These are phyloP conservation scores for Camellia granthamiana DNA, from an alignment of 148 eudicot species.

Conservation along the genomic window DNA sequence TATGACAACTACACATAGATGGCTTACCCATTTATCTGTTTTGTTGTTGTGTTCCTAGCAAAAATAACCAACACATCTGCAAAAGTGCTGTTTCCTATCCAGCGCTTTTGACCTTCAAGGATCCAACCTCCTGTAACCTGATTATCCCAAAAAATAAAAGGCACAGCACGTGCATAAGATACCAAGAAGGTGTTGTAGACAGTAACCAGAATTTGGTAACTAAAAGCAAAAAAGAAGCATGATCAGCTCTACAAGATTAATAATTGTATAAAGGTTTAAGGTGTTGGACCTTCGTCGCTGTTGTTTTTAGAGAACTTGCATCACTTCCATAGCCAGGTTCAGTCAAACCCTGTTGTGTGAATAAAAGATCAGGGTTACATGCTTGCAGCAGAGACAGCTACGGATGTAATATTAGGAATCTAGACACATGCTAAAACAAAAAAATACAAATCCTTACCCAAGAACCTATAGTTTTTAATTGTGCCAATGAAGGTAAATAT, in stretches of 20 bases:
- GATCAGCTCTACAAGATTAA: neutral
- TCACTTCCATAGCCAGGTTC: conserved; percentile 97
- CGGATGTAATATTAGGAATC: neutral
- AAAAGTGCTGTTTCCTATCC: conserved; percentile 94
- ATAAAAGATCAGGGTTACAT: neutral
- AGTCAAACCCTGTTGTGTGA: conserved; percentile 59
- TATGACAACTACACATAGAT: neutral
- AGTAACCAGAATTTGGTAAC: no score
- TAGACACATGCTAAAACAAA: neutral
- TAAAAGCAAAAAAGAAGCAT: neutral
- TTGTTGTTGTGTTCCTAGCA: conserved; percentile 63
- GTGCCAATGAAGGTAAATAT: conserved; percentile 80
- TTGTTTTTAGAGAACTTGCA: conserved; percentile 79
- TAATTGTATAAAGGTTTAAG: conserved; percentile 12
- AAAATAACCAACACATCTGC: conserved; percentile 83
- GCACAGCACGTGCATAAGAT: conserved; percentile 8
- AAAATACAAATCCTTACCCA: conserved; percentile 43
- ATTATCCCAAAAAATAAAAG: neutral
- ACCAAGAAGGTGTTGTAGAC: neutral
- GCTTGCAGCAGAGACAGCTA: neutral
- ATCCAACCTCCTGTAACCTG: conserved; percentile 97
- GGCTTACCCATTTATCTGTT: conserved; percentile 84
- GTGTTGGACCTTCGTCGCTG: conserved; percentile 67
- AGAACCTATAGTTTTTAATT: conserved; percentile 61
- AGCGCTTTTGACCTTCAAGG: conserved; percentile 90